Evolutionary conservation across 192 early-diverging fungal genomes (phyloP).

Genomic region (Spinellus fusiger): DNA sequence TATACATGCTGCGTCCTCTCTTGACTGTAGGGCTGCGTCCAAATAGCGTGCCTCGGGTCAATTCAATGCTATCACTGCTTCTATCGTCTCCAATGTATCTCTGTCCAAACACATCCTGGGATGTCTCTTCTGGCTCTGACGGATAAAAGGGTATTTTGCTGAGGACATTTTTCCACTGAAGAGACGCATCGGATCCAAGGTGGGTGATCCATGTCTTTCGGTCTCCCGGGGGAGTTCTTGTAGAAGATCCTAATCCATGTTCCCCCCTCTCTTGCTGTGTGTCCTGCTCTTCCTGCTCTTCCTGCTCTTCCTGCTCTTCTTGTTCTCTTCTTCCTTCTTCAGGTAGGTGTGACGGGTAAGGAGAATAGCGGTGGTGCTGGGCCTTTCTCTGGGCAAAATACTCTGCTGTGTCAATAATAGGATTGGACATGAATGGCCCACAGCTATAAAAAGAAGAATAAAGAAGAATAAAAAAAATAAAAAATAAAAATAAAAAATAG

Average conservation of each 20-base stretch:
- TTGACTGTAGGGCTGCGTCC: not conserved
- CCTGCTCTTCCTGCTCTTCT: no score
- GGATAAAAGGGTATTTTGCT: not conserved
- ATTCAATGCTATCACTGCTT: not conserved
- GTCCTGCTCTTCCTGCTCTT: no score
- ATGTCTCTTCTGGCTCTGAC: not conserved
- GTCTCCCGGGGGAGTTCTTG: not conserved
- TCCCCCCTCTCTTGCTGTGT: not conserved
- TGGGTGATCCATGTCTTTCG: not conserved
- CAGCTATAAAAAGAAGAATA: not conserved
- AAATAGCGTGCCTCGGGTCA: not conserved
- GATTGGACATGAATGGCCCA: conserved; percentile 19
- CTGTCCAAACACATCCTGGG: not conserved
- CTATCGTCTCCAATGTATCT: not conserved
- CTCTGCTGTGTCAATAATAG: conserved; percentile 23
- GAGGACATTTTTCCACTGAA: not conserved
- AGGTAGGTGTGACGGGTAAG: not conserved
- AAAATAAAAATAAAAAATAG: conserved; percentile 4
- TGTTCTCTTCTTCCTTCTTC: not conserved
- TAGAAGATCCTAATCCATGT: not conserved
- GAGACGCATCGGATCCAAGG: not conserved
- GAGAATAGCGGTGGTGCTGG: not conserved
- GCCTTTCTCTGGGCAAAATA: conserved; percentile 17
- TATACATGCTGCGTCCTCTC: not conserved
- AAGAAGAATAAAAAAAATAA: not conserved